phyloP scores from a whole-genome alignment of 1,139 yeast genomes.

The Candida sojae region DNA sequence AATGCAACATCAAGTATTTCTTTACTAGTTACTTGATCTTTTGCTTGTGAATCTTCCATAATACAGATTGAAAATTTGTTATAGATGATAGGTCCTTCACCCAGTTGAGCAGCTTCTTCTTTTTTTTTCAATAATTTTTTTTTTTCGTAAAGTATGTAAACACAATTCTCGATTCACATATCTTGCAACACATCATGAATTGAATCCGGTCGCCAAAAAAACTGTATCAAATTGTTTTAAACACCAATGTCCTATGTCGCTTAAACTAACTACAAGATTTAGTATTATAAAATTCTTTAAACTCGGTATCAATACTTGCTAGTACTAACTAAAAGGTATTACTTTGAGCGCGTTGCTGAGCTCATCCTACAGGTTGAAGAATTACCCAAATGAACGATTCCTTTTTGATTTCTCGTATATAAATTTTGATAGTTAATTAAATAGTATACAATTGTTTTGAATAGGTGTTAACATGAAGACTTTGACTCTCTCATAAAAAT shows the following conservation, averaged over 20 bases:
- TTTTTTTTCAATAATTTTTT: neutral
- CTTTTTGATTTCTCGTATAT: neutral
- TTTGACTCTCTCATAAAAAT: neutral
- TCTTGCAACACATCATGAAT: no score
- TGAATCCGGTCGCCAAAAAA: no score
- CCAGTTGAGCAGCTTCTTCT: neutral
- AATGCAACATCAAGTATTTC: slow-evolving; percentile 41
- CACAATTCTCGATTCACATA: no score
- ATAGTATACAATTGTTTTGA: neutral
- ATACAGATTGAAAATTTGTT: neutral
- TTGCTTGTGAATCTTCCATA: neutral
- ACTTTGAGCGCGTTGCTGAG: no score
- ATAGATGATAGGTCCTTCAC: neutral
- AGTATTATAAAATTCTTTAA: no score
- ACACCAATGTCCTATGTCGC: no score
- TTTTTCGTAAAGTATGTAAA: neutral
- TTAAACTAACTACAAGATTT: no score
- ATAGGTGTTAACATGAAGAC: neutral
- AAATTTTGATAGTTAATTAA: neutral
- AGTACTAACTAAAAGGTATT: neutral
- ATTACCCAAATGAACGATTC: neutral
- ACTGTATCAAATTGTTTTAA: no score
- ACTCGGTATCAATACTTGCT: no score
- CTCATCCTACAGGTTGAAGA: no score
- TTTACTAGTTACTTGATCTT: slow-evolving; percentile 35